A percentile compares a stretch with the other conserved stretches of the same genome.
phyloP scores from a whole-genome alignment of 495 filamentous ascomycete species.

The Achaetomiella virescens region DNA sequence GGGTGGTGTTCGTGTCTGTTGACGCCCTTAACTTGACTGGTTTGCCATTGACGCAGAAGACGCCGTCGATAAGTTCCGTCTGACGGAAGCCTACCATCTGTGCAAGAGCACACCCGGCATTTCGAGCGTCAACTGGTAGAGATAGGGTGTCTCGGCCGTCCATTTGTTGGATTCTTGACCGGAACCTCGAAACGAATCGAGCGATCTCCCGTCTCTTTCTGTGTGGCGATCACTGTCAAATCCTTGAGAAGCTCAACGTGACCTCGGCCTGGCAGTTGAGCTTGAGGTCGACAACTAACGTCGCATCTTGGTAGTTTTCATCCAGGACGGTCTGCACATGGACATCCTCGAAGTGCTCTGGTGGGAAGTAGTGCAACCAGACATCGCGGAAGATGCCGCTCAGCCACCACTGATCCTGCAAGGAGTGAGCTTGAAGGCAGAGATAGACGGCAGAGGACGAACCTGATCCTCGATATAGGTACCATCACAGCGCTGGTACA shows the following conservation, averaged over 20 bases:
- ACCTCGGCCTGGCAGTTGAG: constrained; percentile 30
- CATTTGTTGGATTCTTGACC: constrained; percentile 51
- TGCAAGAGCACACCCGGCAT: constrained; percentile 33
- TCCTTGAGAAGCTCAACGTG: constrained; percentile 26
- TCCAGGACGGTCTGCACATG: constrained; percentile 52
- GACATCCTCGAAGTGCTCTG: constrained; percentile 52
- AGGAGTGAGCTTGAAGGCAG: not conserved
- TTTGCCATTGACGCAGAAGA: constrained; percentile 56
- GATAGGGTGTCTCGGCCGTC: constrained; percentile 63
- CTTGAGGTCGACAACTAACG: constrained; percentile 43
- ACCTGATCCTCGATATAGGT: constrained; percentile 65
- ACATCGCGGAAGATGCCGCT: constrained; percentile 68
- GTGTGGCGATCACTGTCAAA: constrained; percentile 20
- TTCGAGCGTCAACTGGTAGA: constrained; percentile 47
- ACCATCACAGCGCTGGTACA: constrained; percentile 62
- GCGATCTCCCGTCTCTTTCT: constrained; percentile 12
- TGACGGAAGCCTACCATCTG: constrained; percentile 58
- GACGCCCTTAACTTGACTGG: constrained; percentile 58
- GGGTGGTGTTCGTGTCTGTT: constrained; percentile 66
- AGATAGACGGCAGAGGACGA: not conserved
- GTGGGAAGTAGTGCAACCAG: constrained; percentile 55
- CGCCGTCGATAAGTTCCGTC: constrained; percentile 49
- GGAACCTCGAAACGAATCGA: constrained; percentile 23
- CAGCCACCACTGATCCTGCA: constrained; percentile 50
- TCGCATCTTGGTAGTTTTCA: constrained; percentile 49